Evolutionary conservation across 1,284 basidiomycete genomes (phyloP), one percentile per base, ranked within the genome.

Genomic region (Ceratorhiza oryzae-sativae): DNA sequence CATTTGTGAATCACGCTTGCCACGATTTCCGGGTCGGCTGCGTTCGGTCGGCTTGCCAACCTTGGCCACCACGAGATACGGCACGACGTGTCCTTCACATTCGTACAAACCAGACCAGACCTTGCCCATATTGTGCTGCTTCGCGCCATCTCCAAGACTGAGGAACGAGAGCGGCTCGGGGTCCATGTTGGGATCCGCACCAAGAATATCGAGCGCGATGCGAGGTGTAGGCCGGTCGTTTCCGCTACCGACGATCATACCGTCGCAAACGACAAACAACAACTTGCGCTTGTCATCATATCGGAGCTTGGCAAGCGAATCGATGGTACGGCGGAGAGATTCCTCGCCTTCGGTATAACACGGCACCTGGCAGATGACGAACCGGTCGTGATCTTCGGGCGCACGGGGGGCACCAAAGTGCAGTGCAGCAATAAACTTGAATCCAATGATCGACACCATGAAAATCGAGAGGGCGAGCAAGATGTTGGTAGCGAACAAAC

Each of bases 211-310:
- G 58, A 99, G 85, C 2, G 98, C 96, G 75, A 99, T 98, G 59
- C 94, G 87, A 1, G 94, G 94, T 0, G 94, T 96, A 8, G 94
- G 92, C 48, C 91, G 86, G 80, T 97, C 93, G 81, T 98, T 98
- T 3, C 95, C 95, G 15, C 91, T 92, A 80, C 97, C 97, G 74
- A 98, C 93, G 76, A 99, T 98, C 88, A 96, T 99, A 77, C 97
- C 97, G 80, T 99, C 97, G 79, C 97, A 99, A 77, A 99, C 92
- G 81, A 99, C 85, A 75, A 98, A 89, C 32, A 98, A 83, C 3
- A 99, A 84, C 82, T 98, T 99, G 71, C 95, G 92, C 82, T 98
- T 99, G 84, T 99, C 95, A 78, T 99, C 96, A 79, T 98, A 99
- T 81, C 94, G 96, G 80, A 98, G 86, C 78, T 91, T 89, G 6